phyloP scores from a whole-genome alignment of 2,329 filamentous ascomycete species.

The Alternaria angustiovoidea region DNA sequence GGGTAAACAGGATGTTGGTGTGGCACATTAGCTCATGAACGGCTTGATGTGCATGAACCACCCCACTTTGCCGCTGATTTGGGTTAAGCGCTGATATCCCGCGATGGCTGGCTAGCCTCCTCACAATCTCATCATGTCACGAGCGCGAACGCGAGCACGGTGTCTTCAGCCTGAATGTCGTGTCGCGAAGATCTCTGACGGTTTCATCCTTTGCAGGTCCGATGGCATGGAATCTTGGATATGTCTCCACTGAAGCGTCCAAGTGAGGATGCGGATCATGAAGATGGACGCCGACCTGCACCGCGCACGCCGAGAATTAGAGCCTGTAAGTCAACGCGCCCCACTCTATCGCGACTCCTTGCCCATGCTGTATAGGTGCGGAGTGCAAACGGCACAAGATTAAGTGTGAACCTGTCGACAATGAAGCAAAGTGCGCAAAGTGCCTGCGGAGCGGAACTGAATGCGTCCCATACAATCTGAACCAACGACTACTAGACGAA shows the following conservation, averaged over 20 bases:
- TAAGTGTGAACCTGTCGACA: conserved; percentile 44
- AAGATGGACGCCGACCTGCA: conserved; percentile 37
- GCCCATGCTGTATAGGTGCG: conserved; percentile 29
- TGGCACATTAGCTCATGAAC: not conserved
- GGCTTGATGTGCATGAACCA: not conserved
- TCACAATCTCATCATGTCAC: conserved; percentile 9
- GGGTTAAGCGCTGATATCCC: not conserved
- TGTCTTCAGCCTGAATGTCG: not conserved
- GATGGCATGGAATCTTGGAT: conserved; percentile 70
- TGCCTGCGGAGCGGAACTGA: conserved; percentile 68
- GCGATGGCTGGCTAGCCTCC: conserved; percentile 7
- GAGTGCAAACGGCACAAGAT: conserved; percentile 50
- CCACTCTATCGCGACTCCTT: not conserved
- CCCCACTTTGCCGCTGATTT: not conserved
- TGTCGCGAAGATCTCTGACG: conserved; percentile 18
- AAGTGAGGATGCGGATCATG: conserved; percentile 40
- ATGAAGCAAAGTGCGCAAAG: conserved; percentile 45
- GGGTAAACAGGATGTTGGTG: not conserved
- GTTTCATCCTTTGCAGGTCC: conserved; percentile 13
- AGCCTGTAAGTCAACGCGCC: conserved; percentile 32
- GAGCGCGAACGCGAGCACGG: conserved; percentile 1
- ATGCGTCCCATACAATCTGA: conserved; percentile 73
- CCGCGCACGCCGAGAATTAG: conserved; percentile 36
- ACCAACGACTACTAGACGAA: conserved; percentile 44
- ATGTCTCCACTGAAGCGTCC: conserved; percentile 62